These are phyloP conservation scores for Penicillium salamii DNA, from an alignment of 495 filamentous ascomycete genomes.

Conservation along the genomic window DNA sequence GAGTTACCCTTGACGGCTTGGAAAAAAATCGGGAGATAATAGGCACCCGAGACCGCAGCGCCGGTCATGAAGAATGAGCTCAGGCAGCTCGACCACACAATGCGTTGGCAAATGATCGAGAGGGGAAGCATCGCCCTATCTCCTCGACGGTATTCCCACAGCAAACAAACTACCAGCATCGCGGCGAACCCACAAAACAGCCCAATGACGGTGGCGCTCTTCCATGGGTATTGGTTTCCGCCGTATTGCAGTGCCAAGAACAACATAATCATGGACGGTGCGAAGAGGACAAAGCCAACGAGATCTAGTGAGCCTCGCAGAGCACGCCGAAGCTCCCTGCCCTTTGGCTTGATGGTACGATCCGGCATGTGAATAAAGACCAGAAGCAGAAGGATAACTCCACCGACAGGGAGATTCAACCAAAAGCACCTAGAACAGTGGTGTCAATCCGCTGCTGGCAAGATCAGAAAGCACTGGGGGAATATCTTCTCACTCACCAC, in stretches of 20 bases:
- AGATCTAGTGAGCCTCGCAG: background rate
- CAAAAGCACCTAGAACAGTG: constrained; percentile 41
- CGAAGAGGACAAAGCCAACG: background rate
- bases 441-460: background rate
- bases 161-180: background rate
- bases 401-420: constrained; percentile 56
- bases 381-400: constrained; percentile 35
- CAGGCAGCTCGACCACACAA: background rate
- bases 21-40: constrained; percentile 37
- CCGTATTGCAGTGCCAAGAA: background rate
- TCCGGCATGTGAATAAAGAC: constrained; percentile 40
- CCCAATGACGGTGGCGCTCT: background rate
- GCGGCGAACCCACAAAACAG: background rate
- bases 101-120: background rate
- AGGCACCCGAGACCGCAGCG: constrained; percentile 20
- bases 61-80: background rate
- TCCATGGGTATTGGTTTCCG: background rate
- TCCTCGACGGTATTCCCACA: background rate
- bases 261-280: background rate
- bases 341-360: background rate
- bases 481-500: too few species aligned
- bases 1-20: constrained; percentile 25
- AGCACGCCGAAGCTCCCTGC: background rate
- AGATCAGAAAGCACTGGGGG: too few species aligned
- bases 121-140: background rate